Evolutionary conservation across 2,329 filamentous ascomycete species (phyloP).

Genomic region (Trichothecium roseum): DNA sequence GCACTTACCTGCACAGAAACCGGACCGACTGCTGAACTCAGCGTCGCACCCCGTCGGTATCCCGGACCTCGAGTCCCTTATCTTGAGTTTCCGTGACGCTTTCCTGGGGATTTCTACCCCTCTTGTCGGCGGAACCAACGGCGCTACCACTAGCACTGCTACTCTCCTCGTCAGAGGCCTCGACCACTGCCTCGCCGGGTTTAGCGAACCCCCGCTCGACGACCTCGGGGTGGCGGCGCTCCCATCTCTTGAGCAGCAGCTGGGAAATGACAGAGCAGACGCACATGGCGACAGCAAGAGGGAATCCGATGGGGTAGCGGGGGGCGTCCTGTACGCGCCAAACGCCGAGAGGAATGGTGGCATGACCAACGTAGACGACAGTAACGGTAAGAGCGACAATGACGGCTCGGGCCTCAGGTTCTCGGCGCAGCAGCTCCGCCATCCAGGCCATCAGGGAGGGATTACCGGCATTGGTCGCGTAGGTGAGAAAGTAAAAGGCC

Average conservation of each 20-base stretch:
- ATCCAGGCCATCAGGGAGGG: conserved; percentile 25
- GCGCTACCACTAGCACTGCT: too few species aligned
- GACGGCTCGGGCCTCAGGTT: conserved; percentile 24
- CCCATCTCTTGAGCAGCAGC: conserved; percentile 17
- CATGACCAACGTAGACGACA: conserved; percentile 25
- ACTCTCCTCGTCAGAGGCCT: too few species aligned
- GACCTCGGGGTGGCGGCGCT: conserved; percentile 12
- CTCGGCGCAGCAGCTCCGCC: conserved; percentile 20
- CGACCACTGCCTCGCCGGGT: background rate
- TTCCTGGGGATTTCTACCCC: too few species aligned
- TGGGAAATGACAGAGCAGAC: conserved; percentile 19
- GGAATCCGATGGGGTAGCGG: conserved; percentile 24
- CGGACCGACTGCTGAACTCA: too few species aligned
- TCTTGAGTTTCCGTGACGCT: too few species aligned
- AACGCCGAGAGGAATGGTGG: conserved; percentile 24
- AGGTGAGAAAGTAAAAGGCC: conserved; percentile 25
- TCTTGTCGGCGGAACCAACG: too few species aligned
- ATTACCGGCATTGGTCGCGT: conserved; percentile 20
- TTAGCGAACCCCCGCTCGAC: conserved; percentile 8
- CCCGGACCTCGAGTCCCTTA: too few species aligned
- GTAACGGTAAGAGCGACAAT: conserved; percentile 25
- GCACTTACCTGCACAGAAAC: too few species aligned
- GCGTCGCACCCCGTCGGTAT: too few species aligned
- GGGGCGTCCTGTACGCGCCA: conserved; percentile 24
- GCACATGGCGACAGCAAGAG: conserved; percentile 20